phyloP scores from a whole-genome alignment of 106 monocot species.

The Amphibolis antarctica region DNA sequence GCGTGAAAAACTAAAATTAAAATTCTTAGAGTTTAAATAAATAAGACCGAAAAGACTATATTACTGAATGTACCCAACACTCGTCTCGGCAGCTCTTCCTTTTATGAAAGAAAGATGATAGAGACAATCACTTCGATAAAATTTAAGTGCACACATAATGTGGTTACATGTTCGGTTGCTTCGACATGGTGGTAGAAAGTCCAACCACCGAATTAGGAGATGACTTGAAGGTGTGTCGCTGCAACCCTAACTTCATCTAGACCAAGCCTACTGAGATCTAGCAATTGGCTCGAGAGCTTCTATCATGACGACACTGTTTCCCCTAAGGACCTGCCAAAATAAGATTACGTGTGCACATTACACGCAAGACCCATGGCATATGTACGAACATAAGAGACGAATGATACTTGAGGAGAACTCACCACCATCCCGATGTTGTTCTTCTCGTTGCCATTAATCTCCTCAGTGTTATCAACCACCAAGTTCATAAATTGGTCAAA shows the following conservation, averaged over 20 bases:
- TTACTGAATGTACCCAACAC: too few species aligned
- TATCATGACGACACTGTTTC: constrained; percentile 47
- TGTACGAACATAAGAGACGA: background rate
- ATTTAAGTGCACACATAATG: too few species aligned
- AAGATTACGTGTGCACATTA: background rate
- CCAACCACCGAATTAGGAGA: background rate
- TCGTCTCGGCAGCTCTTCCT: too few species aligned
- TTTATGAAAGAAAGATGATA: too few species aligned
- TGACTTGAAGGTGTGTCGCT: background rate
- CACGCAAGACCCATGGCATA: background rate
- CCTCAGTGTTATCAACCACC: constrained; percentile 84
- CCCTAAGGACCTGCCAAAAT: constrained; percentile 34
- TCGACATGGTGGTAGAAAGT: too few species aligned
- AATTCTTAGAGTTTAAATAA: too few species aligned
- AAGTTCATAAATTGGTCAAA: constrained; percentile 99
- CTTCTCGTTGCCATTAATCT: constrained; percentile 78
- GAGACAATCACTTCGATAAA: too few species aligned
- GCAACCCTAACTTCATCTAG: background rate
- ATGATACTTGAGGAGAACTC: constrained; percentile 5
- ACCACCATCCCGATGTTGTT: constrained; percentile 99
- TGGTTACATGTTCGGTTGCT: too few species aligned
- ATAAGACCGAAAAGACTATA: too few species aligned
- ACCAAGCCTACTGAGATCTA: constrained; percentile 15
- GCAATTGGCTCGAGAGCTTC: constrained; percentile 39
- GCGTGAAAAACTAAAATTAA: too few species aligned